These are phyloP conservation scores for Phaeomoniella chlamydospora DNA, from an alignment of 2,329 filamentous ascomycete species.

Conservation along the genomic window DNA sequence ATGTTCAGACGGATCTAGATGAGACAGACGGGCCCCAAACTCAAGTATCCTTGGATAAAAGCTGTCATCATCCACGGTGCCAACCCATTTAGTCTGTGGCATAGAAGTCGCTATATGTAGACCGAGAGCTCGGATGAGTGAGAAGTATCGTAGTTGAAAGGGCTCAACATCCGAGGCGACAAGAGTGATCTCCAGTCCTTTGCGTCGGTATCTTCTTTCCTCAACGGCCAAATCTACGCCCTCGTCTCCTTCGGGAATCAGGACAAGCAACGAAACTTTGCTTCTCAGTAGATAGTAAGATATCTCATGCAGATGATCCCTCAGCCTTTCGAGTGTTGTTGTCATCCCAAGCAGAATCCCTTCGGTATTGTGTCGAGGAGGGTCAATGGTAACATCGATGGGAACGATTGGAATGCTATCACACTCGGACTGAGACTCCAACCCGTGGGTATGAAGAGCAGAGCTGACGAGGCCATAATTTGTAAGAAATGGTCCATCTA, in stretches of 20 bases:
- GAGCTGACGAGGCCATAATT: background rate
- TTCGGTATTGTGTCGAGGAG: background rate
- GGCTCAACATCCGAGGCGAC: slow-evolving; percentile 16
- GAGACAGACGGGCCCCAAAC: slow-evolving; percentile 22
- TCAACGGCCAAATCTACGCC: slow-evolving; percentile 20
- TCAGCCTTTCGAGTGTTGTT: slow-evolving; percentile 26
- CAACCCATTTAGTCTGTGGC: slow-evolving; percentile 24
- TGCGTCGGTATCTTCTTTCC: slow-evolving; percentile 25
- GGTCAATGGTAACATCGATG: background rate
- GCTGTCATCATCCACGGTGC: slow-evolving; percentile 28
- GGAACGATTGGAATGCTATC: background rate
- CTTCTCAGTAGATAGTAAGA: slow-evolving; percentile 24
- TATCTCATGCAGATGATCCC: slow-evolving; percentile 22
- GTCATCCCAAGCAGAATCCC: slow-evolving; percentile 25
- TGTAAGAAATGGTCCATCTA: background rate
- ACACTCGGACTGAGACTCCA: background rate
- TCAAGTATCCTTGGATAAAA: slow-evolving; percentile 25
- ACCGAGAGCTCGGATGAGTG: slow-evolving; percentile 19
- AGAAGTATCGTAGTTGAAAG: slow-evolving; percentile 27
- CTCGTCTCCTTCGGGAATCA: slow-evolving; percentile 25
- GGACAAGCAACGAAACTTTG: slow-evolving; percentile 23
- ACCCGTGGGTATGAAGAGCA: background rate
- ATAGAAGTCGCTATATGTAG: slow-evolving; percentile 22
- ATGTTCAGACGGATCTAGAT: slow-evolving; percentile 20
- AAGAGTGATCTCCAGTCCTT: slow-evolving; percentile 23